Evolutionary conservation across 495 filamentous ascomycete species (phyloP).

Genomic region (Annulohypoxylon maeteangense): DNA sequence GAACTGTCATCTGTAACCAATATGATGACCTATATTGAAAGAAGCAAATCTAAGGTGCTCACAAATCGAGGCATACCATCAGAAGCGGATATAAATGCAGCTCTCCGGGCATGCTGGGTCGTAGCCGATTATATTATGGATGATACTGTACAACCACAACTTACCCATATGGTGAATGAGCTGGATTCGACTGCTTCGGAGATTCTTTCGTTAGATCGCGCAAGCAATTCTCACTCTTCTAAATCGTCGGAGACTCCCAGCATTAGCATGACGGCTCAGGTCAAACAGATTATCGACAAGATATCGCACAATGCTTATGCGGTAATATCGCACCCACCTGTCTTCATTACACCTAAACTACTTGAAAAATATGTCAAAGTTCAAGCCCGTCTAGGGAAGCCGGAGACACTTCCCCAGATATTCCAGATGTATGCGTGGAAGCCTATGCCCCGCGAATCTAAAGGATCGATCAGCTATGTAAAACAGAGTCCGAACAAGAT

Average conservation of each 20-base stretch:
- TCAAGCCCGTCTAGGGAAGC: slow-evolving; percentile 74
- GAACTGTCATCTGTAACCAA: slow-evolving; percentile 29
- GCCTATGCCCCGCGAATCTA: slow-evolving; percentile 71
- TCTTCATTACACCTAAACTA: slow-evolving; percentile 81
- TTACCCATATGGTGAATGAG: slow-evolving; percentile 38
- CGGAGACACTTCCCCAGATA: slow-evolving; percentile 78
- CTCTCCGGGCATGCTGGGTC: slow-evolving; percentile 40
- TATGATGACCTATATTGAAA: slow-evolving; percentile 35
- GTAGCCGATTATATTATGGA: slow-evolving; percentile 41
- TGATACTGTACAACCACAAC: slow-evolving; percentile 35
- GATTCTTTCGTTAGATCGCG: slow-evolving; percentile 41
- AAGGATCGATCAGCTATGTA: slow-evolving; percentile 67
- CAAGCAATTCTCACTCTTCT: background rate
- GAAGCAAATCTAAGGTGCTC: slow-evolving; percentile 25
- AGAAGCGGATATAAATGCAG: slow-evolving; percentile 32
- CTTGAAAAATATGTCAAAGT: slow-evolving; percentile 76
- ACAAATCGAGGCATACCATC: slow-evolving; percentile 29
- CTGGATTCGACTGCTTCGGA: slow-evolving; percentile 42
- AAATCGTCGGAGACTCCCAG: slow-evolving; percentile 1
- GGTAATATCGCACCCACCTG: slow-evolving; percentile 75
- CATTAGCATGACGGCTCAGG: slow-evolving; percentile 15
- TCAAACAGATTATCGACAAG: slow-evolving; percentile 52
- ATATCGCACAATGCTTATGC: slow-evolving; percentile 67
- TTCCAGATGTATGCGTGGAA: slow-evolving; percentile 88
- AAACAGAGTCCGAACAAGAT: slow-evolving; percentile 72